Evolutionary conservation across 345 rosid genomes (phyloP).

Genomic region (Triadica sebifera): DNA sequence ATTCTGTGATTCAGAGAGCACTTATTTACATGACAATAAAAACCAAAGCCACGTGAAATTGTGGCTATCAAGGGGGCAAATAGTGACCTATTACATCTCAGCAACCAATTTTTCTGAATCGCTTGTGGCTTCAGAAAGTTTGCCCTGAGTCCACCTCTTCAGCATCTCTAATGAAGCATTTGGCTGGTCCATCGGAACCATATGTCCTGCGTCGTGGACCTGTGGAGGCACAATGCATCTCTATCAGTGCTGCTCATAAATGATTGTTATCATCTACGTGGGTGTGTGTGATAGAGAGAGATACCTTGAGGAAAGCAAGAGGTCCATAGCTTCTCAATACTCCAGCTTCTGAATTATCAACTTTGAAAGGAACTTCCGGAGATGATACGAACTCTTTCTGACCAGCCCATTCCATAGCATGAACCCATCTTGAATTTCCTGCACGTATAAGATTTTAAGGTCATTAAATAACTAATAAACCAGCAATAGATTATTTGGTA

Average conservation of each 20-base stretch:
- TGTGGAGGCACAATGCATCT: conserved; percentile 29
- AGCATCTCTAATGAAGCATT: conserved; percentile 86
- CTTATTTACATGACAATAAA: conserved; percentile 19
- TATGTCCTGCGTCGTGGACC: conserved; percentile 94
- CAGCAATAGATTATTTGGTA: background rate
- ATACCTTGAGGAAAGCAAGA: conserved; percentile 90
- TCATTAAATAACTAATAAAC: background rate
- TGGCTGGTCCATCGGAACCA: conserved; percentile 99
- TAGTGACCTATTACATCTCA: conserved; percentile 47
- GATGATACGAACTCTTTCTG: conserved; percentile 57
- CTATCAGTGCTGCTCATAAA: conserved; percentile 10
- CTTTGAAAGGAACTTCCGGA: conserved; percentile 64
- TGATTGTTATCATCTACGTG: too few relatives aligned
- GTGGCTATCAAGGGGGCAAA: background rate
- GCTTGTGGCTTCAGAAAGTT: conserved; percentile 28
- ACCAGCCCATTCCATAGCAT: conserved; percentile 97
- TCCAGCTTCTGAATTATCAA: conserved; percentile 81
- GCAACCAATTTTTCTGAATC: conserved; percentile 49
- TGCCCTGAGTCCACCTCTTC: conserved; percentile 70
- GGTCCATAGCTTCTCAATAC: conserved; percentile 62
- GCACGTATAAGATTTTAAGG: conserved; percentile 12
- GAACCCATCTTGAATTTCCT: conserved; percentile 99
- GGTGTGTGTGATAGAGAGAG: background rate
- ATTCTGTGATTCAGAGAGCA: background rate
- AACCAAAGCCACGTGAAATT: background rate